Percentiles rank a stretch among this genome's conserved stretches.
Evolutionary conservation across 2,329 filamentous ascomycete species (phyloP).

Genomic region (Xylariaceae sp.): DNA sequence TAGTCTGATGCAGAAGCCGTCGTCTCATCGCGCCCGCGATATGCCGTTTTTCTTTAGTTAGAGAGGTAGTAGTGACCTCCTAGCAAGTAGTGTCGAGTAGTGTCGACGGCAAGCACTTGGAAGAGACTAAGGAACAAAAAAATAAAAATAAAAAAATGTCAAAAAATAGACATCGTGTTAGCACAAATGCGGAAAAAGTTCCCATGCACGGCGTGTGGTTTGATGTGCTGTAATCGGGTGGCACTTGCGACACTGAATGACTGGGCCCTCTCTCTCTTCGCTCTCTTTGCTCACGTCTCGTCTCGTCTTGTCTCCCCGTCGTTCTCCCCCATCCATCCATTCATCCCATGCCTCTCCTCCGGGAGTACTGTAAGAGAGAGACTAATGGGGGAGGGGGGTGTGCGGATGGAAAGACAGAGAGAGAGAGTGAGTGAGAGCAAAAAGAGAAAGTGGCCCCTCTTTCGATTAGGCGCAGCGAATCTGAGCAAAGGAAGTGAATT

Average conservation of each 20-base stretch:
- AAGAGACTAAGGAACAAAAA: not conserved
- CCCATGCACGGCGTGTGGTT: not conserved
- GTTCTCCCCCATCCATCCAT: too few species aligned
- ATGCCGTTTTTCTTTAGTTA: not conserved
- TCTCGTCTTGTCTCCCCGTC: too few species aligned
- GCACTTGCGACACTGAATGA: constrained; percentile 12
- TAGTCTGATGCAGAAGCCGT: constrained; percentile 6
- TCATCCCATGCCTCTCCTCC: too few species aligned
- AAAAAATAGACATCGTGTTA: not conserved
- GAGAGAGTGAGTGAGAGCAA: not conserved
- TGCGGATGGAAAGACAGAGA: not conserved
- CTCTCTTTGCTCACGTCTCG: too few species aligned
- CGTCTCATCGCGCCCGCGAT: constrained; percentile 6
- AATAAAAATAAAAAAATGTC: not conserved
- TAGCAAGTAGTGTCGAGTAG: not conserved
- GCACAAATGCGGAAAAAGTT: constrained; percentile 3
- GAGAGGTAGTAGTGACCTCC: not conserved
- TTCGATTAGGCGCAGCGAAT: constrained; percentile 17
- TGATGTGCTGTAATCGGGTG: constrained; percentile 14
- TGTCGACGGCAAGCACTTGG: not conserved
- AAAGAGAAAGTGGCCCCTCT: not conserved
- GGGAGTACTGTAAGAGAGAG: too few species aligned
- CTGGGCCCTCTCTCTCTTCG: too few species aligned
- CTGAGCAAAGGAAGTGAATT: constrained; percentile 11
- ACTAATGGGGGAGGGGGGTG: too few species aligned